phyloP scores from a whole-genome alignment of 1,284 basidiomycete genomes.

The Apiotrichum domesticum region DNA sequence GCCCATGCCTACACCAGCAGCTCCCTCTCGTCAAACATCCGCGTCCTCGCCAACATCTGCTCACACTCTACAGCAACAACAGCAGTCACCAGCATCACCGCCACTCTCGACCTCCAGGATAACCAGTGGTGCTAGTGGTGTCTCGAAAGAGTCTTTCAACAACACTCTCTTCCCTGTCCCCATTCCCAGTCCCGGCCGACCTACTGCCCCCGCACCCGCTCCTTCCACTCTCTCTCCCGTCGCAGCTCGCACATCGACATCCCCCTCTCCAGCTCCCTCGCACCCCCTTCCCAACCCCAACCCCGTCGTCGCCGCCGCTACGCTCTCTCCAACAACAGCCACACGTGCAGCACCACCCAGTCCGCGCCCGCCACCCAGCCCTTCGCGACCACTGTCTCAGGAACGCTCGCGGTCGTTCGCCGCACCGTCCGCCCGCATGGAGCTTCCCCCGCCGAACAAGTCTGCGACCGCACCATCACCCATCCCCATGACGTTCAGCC shows the following conservation, averaged over 20 bases:
- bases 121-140: neutral
- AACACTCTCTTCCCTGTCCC: neutral
- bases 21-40: neutral
- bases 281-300: too few species aligned
- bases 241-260: too few species aligned
- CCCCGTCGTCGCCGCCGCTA: neutral
- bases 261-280: too few species aligned
- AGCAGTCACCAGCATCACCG: neutral
- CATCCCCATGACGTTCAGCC: slow-evolving; percentile 1
- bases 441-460: neutral
- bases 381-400: neutral
- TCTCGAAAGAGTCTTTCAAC: neutral
- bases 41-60: too few species aligned
- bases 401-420: neutral
- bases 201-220: too few species aligned
- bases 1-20: slow-evolving; percentile 3
- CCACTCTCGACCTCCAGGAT: neutral
- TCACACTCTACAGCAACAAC: neutral
- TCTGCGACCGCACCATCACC: slow-evolving; percentile 4
- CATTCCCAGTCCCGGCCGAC: neutral
- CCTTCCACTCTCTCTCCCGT: too few species aligned
- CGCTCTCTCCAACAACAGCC: neutral
- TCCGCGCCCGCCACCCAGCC: neutral
- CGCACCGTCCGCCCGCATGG: neutral
- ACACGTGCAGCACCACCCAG: neutral